Conservation (phyloP, 2,329 filamentous ascomycete species). For the Xylaria sp. region DNA sequence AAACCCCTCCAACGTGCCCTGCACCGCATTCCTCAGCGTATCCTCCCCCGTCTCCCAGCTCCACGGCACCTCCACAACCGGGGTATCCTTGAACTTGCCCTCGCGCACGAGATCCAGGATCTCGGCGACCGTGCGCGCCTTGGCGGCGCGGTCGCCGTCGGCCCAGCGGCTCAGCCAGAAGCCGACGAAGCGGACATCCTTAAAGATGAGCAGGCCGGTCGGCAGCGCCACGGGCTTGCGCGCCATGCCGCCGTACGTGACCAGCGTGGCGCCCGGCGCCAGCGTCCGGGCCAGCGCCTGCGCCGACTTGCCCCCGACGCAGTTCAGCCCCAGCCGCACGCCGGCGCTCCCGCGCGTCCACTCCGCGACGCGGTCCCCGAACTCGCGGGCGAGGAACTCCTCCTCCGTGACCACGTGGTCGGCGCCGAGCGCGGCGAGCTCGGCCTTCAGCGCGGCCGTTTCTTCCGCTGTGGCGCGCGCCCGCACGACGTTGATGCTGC, state of each 20-base stretch:
- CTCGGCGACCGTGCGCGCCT: constrained; percentile 81
- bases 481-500: constrained; percentile 88
- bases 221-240: constrained; percentile 83
- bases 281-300: constrained; percentile 79
- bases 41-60: constrained; percentile 77
- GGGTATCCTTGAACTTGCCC: constrained; percentile 82
- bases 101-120: constrained; percentile 76
- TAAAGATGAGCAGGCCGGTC: constrained; percentile 89
- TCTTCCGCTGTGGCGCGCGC: constrained; percentile 67
- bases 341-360: constrained; percentile 73
- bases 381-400: constrained; percentile 62
- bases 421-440: constrained; percentile 61
- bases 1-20: constrained; percentile 83
- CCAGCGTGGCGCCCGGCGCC: constrained; percentile 71
- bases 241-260: constrained; percentile 96
- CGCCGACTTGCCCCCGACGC: constrained; percentile 87
- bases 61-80: constrained; percentile 84
- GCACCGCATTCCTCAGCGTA: constrained; percentile 73
- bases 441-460: constrained; percentile 63
- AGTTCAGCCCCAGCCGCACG: constrained; percentile 84
- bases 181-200: constrained; percentile 84
- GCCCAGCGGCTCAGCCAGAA: constrained; percentile 97
- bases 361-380: constrained; percentile 64
- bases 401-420: constrained; percentile 62
- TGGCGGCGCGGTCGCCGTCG: constrained; percentile 72